A percentile compares a stretch with the other conserved stretches of the same genome.
These are phyloP conservation scores for Gyrodon lividus DNA, from an alignment of 768 basidiomycete genomes.

Conservation along the genomic window DNA sequence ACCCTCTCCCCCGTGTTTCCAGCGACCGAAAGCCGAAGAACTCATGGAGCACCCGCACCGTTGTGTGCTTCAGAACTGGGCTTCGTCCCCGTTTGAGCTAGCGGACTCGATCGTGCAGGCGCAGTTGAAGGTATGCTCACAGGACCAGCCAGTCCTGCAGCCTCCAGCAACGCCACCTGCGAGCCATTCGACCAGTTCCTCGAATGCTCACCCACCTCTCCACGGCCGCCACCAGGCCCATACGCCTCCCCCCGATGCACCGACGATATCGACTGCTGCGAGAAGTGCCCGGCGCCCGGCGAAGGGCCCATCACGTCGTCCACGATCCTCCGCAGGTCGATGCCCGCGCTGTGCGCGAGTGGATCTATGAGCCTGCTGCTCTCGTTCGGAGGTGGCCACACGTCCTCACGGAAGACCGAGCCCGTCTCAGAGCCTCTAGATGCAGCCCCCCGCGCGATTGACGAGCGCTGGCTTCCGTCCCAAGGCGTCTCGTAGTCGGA, in stretches of 20 bases:
- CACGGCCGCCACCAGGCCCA: conserved; percentile 4
- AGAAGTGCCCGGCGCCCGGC: conserved; percentile 11
- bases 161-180: conserved; percentile 22
- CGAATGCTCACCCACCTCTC: conserved; percentile 11
- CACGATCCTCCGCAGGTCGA: conserved; percentile 41
- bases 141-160: conserved; percentile 16
- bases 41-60: neutral
- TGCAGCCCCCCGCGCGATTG: neutral
- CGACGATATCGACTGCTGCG: conserved; percentile 26
- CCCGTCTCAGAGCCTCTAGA: conserved; percentile 37
- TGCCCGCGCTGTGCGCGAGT: neutral
- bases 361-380: conserved; percentile 24
- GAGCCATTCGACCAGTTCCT: conserved; percentile 21
- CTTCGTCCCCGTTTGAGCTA: conserved; percentile 9
- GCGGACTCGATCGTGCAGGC: conserved; percentile 20
- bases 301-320: conserved; percentile 50
- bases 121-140: neutral
- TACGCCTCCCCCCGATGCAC: conserved; percentile 13
- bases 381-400: conserved; percentile 42
- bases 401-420: conserved; percentile 47
- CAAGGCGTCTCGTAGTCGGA: conserved; percentile 22
- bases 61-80: neutral
- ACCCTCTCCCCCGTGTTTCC: no score
- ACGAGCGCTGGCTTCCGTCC: conserved; percentile 12
- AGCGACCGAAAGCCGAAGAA: no score